These are phyloP conservation scores for Ganoderma sp. DNA, from an alignment of 1,284 basidiomycete genomes.

Conservation along the genomic window DNA sequence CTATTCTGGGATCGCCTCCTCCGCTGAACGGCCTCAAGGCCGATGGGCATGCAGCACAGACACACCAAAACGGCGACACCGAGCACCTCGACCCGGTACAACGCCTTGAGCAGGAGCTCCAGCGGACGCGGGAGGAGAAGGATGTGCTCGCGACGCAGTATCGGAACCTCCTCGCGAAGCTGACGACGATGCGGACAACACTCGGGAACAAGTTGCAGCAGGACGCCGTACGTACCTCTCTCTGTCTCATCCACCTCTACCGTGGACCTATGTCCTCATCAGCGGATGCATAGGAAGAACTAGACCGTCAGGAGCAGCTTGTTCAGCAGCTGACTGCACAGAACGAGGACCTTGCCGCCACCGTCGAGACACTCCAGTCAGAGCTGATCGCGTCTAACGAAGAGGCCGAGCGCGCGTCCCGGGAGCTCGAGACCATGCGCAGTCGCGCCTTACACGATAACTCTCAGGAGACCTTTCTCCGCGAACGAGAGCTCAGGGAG, in stretches of 20 bases:
- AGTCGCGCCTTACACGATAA: conserved; percentile 64
- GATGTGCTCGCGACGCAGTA: conserved; percentile 87
- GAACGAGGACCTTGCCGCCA: conserved; percentile 73
- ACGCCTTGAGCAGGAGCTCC: conserved; percentile 62
- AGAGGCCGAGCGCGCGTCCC: conserved; percentile 72
- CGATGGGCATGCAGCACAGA: conserved; percentile 28
- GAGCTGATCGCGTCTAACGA: conserved; percentile 79
- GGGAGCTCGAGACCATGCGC: conserved; percentile 73
- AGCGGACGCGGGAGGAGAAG: conserved; percentile 77
- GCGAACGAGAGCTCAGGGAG: conserved; percentile 85
- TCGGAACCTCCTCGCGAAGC: conserved; percentile 82
- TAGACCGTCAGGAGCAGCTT: conserved; percentile 86
- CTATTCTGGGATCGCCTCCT: conserved; percentile 34
- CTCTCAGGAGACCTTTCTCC: conserved; percentile 71
- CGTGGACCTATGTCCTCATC: conserved; percentile 33
- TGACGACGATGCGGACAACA: conserved; percentile 92
- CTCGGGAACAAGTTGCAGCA: conserved; percentile 94
- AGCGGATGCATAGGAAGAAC: conserved; percentile 79
- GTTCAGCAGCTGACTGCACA: conserved; percentile 78
- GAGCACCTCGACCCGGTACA: conserved; percentile 53
- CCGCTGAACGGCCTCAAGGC: conserved; percentile 40
- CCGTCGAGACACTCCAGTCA: conserved; percentile 75
- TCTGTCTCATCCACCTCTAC: conserved; percentile 16
- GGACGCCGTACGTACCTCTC: conserved; percentile 81
- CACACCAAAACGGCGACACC: conserved; percentile 28